Evolutionary conservation across 164 flowering plant genomes (phyloP), one percentile per base, ranked within the genome.

Genomic region (Malania oleifera): DNA sequence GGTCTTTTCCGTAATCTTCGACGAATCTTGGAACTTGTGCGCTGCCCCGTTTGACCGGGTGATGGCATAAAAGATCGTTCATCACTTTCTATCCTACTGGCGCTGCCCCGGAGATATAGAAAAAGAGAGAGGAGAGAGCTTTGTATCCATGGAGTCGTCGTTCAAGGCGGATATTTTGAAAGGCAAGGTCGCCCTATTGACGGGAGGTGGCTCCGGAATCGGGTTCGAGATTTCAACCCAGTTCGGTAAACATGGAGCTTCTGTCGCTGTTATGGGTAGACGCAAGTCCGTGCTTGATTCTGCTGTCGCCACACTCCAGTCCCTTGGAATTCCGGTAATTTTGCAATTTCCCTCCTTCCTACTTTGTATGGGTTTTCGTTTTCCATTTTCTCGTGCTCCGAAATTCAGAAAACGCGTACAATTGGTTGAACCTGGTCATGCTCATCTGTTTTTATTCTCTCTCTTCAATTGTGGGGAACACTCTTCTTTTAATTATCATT

Each of bases 181-280:
- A 64, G 93, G 89, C 31, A 77, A 87, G 67, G 97, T 90, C 19
- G 91, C 86, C 9, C 69, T 90, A 46, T 48, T 87, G 8, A 91
- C 96, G 0, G 97, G 97, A 22, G 97, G 97, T 4, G 96, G 86
- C 0, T 87, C 96, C 0, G 93, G 96, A 10, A 91, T 91, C 24
- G 95, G 97, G 46, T 82, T 77, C 64, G 96, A 84, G 79, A 77
- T 91, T 1, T 69, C 87, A 3, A 58, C 74, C 10, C 85, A 91
- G 60, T 78, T 91, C 28, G 97, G 96, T 0, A 77, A 76, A 35
- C 97, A 91, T 75, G 97, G 97, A 17, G 93, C 93, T 29, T 71
- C 77, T 20, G 52, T 91, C 28, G 89, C 96, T 1, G 74, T 87
- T 78, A 91, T 91, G 97, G 97, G 97, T 55, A 87, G 97, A 0